Conservation (phyloP, 176 grass and related monocot genomes). For the Carex cristatella region DNA sequence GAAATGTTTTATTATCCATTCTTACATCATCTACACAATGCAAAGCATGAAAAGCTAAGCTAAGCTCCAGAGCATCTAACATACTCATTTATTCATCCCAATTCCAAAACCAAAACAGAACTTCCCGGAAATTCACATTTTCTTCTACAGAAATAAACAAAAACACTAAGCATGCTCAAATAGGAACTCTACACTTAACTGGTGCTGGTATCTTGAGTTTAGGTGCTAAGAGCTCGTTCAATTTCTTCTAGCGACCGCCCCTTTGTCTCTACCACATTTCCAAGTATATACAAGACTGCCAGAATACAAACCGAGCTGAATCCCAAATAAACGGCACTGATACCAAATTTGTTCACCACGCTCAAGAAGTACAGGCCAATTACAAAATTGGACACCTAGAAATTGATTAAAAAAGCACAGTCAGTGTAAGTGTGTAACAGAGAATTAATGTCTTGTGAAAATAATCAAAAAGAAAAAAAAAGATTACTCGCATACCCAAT, state of each 20-base stretch:
- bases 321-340: conserved; percentile 74
- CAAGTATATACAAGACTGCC: conserved; percentile 70
- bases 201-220: not conserved
- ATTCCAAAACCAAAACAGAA: not conserved
- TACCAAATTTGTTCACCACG: conserved; percentile 79
- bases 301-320: conserved; percentile 73
- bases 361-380: conserved; percentile 96
- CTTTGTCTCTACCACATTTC: conserved; percentile 93
- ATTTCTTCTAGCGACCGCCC: conserved; percentile 92
- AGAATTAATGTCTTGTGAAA: not conserved
- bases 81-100: not conserved
- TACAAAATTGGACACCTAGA: conserved; percentile 87
- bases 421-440: not conserved
- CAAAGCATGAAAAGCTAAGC: not conserved
- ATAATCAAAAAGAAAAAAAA: not conserved
- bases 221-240: conserved; percentile 47
- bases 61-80: conserved; percentile 1
- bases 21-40: not conserved
- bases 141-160: not conserved
- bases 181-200: not conserved
- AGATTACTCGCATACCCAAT: conserved; percentile 57
- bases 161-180: not conserved
- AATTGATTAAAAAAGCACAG: not conserved
- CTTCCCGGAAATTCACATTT: not conserved
- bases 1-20: not conserved